Evolutionary conservation across 768 basidiomycete species (phyloP).

Genomic region (Holtermanniella nyarrowii): DNA sequence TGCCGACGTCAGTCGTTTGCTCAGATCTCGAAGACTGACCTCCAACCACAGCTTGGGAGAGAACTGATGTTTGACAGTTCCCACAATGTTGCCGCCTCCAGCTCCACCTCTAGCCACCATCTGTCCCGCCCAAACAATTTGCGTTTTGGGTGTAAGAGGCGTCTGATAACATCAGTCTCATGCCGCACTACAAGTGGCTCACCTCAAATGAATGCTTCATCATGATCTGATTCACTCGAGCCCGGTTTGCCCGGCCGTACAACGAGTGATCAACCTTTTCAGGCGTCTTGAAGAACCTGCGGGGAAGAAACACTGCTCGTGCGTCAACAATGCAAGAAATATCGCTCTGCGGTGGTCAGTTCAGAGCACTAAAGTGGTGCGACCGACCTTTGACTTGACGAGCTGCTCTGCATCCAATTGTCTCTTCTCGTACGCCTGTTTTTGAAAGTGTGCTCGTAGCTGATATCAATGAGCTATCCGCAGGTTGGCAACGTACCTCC

Average conservation of each 20-base stretch:
- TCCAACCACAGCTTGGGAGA: constrained; percentile 52
- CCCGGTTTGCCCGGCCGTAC: constrained; percentile 18
- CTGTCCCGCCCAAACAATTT: constrained; percentile 35
- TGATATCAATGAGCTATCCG: constrained; percentile 1
- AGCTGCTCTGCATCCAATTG: constrained; percentile 29
- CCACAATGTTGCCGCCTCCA: constrained; percentile 49
- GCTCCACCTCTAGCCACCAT: constrained; percentile 34
- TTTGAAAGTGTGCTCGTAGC: constrained; percentile 30
- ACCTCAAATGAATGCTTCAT: constrained; percentile 42
- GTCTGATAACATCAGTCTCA: constrained; percentile 43
- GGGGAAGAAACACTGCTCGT: constrained; percentile 32
- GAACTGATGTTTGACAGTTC: constrained; percentile 66
- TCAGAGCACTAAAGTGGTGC: neutral
- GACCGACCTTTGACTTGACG: constrained; percentile 30
- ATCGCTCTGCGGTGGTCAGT: constrained; percentile 12
- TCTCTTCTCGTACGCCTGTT: constrained; percentile 30
- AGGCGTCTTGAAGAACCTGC: constrained; percentile 23
- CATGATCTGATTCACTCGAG: constrained; percentile 26
- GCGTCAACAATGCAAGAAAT: constrained; percentile 34
- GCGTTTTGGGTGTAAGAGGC: constrained; percentile 31
- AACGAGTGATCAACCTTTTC: constrained; percentile 20
- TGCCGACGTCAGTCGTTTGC: neutral
- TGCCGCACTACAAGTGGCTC: neutral
- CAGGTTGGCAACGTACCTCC: constrained; percentile 23
- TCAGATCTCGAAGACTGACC: constrained; percentile 21